phyloP scores from a whole-genome alignment of 306 rosid genomes.

The Acacia acuminata region DNA sequence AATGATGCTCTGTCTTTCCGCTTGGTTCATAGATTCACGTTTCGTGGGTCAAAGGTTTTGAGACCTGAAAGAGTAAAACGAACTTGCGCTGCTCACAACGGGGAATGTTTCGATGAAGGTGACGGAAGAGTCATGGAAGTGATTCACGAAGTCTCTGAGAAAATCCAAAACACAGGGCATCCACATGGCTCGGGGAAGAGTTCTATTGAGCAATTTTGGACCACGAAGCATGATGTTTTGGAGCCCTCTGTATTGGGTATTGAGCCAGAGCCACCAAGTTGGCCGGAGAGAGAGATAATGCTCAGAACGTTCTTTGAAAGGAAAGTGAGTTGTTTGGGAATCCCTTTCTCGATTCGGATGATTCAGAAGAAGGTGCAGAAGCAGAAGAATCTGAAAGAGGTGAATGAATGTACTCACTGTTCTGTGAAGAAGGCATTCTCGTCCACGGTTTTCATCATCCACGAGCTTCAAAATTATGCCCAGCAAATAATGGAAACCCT shows the following conservation, averaged over 20 bases:
- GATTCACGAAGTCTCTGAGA: conserved; percentile 24
- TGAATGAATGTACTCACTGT: conserved; percentile 38
- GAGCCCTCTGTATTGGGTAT: conserved; percentile 58
- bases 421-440: conserved; percentile 61
- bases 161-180: background rate
- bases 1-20: conserved; percentile 25
- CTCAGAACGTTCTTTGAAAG: conserved; percentile 42
- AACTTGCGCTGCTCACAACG: conserved; percentile 11
- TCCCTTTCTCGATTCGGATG: conserved; percentile 63
- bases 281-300: conserved; percentile 67
- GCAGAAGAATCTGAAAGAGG: conserved; percentile 35
- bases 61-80: conserved; percentile 33
- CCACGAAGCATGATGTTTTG: conserved; percentile 38
- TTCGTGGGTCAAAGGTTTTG: conserved; percentile 16
- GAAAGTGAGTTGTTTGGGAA: conserved; percentile 48
- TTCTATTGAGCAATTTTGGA: conserved; percentile 17
- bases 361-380: conserved; percentile 61
- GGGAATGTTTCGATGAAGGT: conserved; percentile 32
- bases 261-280: conserved; percentile 58
- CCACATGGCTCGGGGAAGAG: background rate
- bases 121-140: conserved; percentile 25
- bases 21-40: conserved; percentile 12
- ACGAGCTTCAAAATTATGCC: conserved; percentile 66
- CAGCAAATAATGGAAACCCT: conserved; percentile 53
- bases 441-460: conserved; percentile 59